These are phyloP conservation scores for Populus tomentosa DNA, from an alignment of 441 rosid species.

Conservation along the genomic window DNA sequence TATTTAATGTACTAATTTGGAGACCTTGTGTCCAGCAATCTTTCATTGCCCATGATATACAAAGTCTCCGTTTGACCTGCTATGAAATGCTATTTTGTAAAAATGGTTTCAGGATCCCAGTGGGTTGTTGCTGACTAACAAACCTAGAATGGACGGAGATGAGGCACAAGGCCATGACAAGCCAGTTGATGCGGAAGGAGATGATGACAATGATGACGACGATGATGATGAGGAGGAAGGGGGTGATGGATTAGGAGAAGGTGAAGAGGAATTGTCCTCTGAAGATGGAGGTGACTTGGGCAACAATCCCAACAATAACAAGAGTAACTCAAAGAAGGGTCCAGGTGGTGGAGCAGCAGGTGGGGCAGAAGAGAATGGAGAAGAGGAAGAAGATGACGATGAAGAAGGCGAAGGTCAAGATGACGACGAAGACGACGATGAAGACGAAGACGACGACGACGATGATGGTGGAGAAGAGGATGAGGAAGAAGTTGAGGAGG, in stretches of 20 bases:
- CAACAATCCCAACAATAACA: slow-evolving; percentile 31
- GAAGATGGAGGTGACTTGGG: slow-evolving; percentile 39
- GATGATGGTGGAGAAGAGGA: slow-evolving; percentile 32
- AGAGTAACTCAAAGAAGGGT: slow-evolving; percentile 37
- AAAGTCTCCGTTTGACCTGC: not conserved
- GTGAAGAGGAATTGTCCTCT: slow-evolving; percentile 51
- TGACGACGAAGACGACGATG: slow-evolving; percentile 18
- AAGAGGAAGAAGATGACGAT: slow-evolving; percentile 36
- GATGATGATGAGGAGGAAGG: slow-evolving; percentile 35
- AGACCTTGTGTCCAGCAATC: not conserved
- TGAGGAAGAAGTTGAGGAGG: slow-evolving; percentile 45
- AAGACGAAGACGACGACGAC: slow-evolving; percentile 28
- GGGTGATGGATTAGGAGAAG: slow-evolving; percentile 41
- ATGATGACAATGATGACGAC: slow-evolving; percentile 29
- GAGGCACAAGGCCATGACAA: slow-evolving; percentile 18
- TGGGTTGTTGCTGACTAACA: slow-evolving; percentile 15
- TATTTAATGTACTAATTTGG: not conserved
- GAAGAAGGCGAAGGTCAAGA: slow-evolving; percentile 29
- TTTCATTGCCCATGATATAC: not conserved
- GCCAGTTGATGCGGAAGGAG: slow-evolving; percentile 55
- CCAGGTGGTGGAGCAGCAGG: slow-evolving; percentile 30
- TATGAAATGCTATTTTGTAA: not conserved
- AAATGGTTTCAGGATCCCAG: slow-evolving; percentile 24
- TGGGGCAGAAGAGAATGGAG: slow-evolving; percentile 42
- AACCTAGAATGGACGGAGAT: slow-evolving; percentile 28